These are phyloP conservation scores for Leishmania guyanensis DNA, from an alignment of 208 protist species.

Conservation along the genomic window DNA sequence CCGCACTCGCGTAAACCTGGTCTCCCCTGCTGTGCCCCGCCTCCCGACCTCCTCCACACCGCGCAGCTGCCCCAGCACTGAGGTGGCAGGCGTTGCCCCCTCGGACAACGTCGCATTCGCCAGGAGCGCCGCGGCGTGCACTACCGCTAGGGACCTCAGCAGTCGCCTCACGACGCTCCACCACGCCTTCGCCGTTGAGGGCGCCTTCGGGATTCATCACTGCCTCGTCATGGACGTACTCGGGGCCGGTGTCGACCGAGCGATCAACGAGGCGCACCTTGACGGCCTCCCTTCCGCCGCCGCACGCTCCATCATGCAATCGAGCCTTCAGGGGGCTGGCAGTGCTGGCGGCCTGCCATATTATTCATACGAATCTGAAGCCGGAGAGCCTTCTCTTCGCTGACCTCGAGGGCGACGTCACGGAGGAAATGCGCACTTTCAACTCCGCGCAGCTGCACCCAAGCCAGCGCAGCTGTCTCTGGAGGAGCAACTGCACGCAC, in stretches of 20 bases:
- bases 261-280: conserved; percentile 92
- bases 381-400: conserved; percentile 90
- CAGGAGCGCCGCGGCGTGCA: background rate
- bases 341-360: conserved; percentile 85
- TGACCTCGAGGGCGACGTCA: conserved; percentile 38
- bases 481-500: conserved; percentile 23
- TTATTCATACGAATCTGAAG: conserved; percentile 96
- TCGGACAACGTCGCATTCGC: too few relatives aligned
- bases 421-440: conserved; percentile 35
- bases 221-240: conserved; percentile 95
- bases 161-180: conserved; percentile 37
- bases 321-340: conserved; percentile 66
- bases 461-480: background rate
- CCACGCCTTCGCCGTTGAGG: conserved; percentile 57
- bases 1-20: background rate
- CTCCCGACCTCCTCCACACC: background rate
- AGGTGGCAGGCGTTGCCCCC: too few relatives aligned
- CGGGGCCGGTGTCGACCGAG: conserved; percentile 88
- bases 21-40: too few relatives aligned
- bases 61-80: background rate
- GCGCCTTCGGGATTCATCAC: conserved; percentile 72
- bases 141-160: background rate
- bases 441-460: conserved; percentile 32
- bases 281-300: conserved; percentile 91
- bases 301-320: conserved; percentile 53